phyloP scores from a whole-genome alignment of 495 filamentous ascomycete species.

The Pyrenopolyporus hunteri region DNA sequence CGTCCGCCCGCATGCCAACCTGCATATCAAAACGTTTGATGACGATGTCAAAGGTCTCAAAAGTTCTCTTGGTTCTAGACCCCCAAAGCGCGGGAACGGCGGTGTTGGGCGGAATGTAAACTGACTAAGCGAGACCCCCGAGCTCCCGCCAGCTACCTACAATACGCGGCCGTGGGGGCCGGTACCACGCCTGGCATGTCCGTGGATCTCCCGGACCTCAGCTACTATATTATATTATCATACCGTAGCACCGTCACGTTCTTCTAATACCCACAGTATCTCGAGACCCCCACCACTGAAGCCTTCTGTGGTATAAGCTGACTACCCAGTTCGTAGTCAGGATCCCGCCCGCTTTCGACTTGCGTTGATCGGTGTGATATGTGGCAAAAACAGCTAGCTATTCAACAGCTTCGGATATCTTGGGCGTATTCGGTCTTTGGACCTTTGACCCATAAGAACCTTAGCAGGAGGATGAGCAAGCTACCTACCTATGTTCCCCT shows the following conservation, averaged over 20 bases:
- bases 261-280: neutral
- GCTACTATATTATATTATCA: neutral
- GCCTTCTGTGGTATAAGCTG: neutral
- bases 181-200: neutral
- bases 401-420: too few relatives aligned
- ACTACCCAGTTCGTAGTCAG: too few relatives aligned
- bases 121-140: neutral
- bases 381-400: too few relatives aligned
- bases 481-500: neutral
- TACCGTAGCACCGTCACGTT: too few relatives aligned
- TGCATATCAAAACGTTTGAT: conserved; percentile 12
- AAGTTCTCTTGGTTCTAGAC: conserved; percentile 7
- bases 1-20: neutral
- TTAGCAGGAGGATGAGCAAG: neutral
- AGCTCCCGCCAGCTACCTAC: too few relatives aligned
- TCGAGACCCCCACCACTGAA: neutral
- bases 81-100: neutral
- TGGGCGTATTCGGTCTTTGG: too few relatives aligned
- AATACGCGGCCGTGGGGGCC: neutral
- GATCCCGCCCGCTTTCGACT: too few relatives aligned
- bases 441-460: too few relatives aligned
- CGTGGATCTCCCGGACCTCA: neutral
- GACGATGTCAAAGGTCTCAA: conserved; percentile 6
- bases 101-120: conserved; percentile 9
- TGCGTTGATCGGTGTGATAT: too few relatives aligned